Percentiles rank a stretch among this genome's conserved stretches.
Evolutionary conservation across 768 basidiomycete species (phyloP).

Genomic region (Lactarius deliciosus): DNA sequence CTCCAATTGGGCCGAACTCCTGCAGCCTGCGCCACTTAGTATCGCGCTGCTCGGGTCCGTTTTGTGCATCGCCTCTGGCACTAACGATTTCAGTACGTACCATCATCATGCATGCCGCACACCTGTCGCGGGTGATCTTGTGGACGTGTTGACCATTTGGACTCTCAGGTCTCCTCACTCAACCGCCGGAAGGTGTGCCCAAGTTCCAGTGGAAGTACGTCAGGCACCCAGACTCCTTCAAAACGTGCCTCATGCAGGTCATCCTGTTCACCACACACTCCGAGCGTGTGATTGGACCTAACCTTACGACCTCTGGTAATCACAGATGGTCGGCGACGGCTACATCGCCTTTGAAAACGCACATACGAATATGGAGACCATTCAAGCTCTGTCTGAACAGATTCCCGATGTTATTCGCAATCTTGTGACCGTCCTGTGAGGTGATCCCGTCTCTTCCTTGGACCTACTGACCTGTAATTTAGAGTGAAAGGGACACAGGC

Average conservation of each 20-base stretch:
- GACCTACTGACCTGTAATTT: neutral
- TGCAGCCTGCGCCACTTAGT: constrained; percentile 23
- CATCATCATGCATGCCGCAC: neutral
- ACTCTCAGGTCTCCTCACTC: neutral
- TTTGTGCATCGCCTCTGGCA: constrained; percentile 18
- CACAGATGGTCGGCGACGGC: constrained; percentile 18
- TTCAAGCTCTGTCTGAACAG: constrained; percentile 16
- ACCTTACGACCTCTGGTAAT: neutral
- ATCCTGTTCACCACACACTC: neutral
- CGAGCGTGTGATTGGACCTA: neutral
- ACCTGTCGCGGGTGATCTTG: neutral
- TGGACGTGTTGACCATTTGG: neutral
- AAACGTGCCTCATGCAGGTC: constrained; percentile 23
- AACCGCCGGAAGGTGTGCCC: constrained; percentile 1
- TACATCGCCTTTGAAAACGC: constrained; percentile 23
- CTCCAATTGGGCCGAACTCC: constrained; percentile 26
- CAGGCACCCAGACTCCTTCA: constrained; percentile 24
- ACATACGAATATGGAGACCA: constrained; percentile 15
- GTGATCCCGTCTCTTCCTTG: neutral
- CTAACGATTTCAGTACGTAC: constrained; percentile 15
- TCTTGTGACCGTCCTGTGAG: constrained; percentile 10
- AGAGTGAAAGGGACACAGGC: constrained; percentile 1
- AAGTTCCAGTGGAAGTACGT: constrained; percentile 17
- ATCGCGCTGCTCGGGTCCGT: constrained; percentile 23
- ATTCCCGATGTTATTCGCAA: constrained; percentile 17